Evolutionary conservation across 2,329 filamentous ascomycete species (phyloP).

Genomic region (Exophiala phaeomuriformis): DNA sequence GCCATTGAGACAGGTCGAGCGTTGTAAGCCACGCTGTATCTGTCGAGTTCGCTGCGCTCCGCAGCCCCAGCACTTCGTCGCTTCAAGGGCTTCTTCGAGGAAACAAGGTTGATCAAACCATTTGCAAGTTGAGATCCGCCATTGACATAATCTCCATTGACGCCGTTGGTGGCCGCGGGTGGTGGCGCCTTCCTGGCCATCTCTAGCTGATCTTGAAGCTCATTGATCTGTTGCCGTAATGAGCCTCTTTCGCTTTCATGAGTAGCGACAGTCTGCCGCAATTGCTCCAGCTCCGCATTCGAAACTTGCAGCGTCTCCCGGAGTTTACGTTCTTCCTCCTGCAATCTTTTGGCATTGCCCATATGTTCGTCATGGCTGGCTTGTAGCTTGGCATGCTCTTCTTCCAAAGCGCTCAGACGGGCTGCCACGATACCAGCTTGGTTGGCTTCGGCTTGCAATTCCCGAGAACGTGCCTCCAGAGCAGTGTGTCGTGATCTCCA

Average conservation of each 20-base stretch:
- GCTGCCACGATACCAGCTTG: conserved; percentile 94
- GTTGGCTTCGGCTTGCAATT: conserved; percentile 92
- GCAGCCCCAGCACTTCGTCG: conserved; percentile 73
- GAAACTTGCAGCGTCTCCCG: conserved; percentile 74
- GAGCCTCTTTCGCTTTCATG: conserved; percentile 80
- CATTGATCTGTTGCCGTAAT: conserved; percentile 77
- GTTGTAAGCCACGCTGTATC: conserved; percentile 88
- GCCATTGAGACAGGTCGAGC: conserved; percentile 96
- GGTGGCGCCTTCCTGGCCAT: conserved; percentile 65
- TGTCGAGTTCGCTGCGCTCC: conserved; percentile 75
- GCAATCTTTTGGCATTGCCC: conserved; percentile 82
- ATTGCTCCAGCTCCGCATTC: conserved; percentile 70
- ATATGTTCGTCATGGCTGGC: conserved; percentile 83
- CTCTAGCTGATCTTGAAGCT: conserved; percentile 88
- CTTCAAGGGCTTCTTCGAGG: conserved; percentile 89
- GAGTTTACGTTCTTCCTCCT: conserved; percentile 84
- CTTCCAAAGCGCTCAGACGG: conserved; percentile 81
- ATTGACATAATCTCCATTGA: conserved; percentile 53
- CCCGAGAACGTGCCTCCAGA: conserved; percentile 81
- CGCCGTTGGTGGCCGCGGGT: conserved; percentile 54
- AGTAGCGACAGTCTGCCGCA: conserved; percentile 65
- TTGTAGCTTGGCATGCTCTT: conserved; percentile 90
- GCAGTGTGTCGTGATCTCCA: conserved; percentile 91
- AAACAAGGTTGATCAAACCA: conserved; percentile 92
- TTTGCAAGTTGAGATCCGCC: conserved; percentile 53